Evolutionary conservation across 352 stramenopile species (phyloP), one percentile per base, ranked within the genome.

Genomic region (Pythium scleroteichum): DNA sequence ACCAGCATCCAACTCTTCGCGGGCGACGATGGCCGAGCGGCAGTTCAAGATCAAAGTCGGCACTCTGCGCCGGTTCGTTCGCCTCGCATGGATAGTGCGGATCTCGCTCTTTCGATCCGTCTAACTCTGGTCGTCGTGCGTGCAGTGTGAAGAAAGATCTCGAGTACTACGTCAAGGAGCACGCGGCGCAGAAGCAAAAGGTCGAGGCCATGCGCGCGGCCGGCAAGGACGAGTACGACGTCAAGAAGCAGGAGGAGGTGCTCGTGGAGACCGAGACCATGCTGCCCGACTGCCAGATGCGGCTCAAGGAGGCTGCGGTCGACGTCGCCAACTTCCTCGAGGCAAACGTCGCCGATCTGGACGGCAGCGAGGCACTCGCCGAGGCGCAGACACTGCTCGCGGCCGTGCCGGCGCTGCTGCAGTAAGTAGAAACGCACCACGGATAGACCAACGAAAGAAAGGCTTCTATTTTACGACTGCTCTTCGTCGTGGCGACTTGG

Each of bases 1-100:
- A 12, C n/a, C n/a, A 40, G 23, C n/a, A 46, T 17, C 3, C 35
- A n/a, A 9, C 4, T n/a, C n/a, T n/a, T n/a, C 29, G 29, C 29
- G 5, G 29, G 10, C 29, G 29, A 35, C 29, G 29, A 88, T 90
- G 84, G 53, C 76, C 7, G 82, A 90, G 55, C 72, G 77, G 42
- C 69, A 88, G 59, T 85, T 93, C 66, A 88, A 88, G 78, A 87
- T 93, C 69, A 93, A 93, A 75, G 81, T 93, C 59, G 82, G 82
- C 71, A 85, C 79, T 44, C 53, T 93, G 47, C 80, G 81, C 33
- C 70, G 84, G 78, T 88, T 44, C 45, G 68, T 64, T 6, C 6
- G 2, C 29, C 45, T 4, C 54, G 20, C 33, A 8, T 53, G n/a
- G 27, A 22, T 19, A 24, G 9, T 26, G 5, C 22, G 19, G n/a